These are phyloP conservation scores for Wickerhamiella infanticola DNA, from an alignment of 1,139 yeast species.

Conservation along the genomic window DNA sequence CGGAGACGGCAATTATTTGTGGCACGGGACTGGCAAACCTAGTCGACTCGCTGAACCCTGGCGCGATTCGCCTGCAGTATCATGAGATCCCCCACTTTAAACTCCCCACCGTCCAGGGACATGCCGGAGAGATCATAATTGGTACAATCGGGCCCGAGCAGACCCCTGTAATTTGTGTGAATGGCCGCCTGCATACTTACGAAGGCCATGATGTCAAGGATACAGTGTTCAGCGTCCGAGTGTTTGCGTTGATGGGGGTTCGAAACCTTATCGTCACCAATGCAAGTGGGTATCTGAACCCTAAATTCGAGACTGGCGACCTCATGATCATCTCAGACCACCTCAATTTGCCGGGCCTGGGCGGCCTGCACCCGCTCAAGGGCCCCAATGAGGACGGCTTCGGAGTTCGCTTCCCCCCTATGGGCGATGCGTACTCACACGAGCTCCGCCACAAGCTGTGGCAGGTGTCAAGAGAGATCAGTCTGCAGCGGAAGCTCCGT, in stretches of 20 bases:
- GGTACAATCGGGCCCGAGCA: conserved; percentile 55
- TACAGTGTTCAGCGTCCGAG: conserved; percentile 75
- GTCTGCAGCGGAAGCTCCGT: conserved; percentile 45
- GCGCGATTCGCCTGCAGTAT: conserved; percentile 42
- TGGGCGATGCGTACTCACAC: conserved; percentile 80
- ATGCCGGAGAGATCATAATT: conserved; percentile 66
- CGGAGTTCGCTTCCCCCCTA: conserved; percentile 79
- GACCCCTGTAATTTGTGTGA: conserved; percentile 84
- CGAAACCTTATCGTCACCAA: conserved; percentile 58
- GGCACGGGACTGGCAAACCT: conserved; percentile 93
- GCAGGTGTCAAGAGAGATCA: conserved; percentile 36
- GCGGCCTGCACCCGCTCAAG: conserved; percentile 74
- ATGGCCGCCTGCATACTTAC: conserved; percentile 76
- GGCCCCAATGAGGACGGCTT: conserved; percentile 70
- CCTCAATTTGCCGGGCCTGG: conserved; percentile 76
- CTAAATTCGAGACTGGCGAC: conserved; percentile 61
- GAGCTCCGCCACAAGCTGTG: conserved; percentile 38
- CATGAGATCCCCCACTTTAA: conserved; percentile 65
- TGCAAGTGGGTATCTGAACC: conserved; percentile 85
- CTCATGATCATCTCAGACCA: conserved; percentile 83
- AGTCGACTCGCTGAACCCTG: conserved; percentile 35
- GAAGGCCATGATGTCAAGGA: conserved; percentile 76
- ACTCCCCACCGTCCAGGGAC: conserved; percentile 77
- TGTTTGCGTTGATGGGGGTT: conserved; percentile 49
- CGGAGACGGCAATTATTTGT: conserved; percentile 49